Base-by-base conservation (phyloP, 352 stramenopile genomes). In the Globisporangium barbulae region DNA sequence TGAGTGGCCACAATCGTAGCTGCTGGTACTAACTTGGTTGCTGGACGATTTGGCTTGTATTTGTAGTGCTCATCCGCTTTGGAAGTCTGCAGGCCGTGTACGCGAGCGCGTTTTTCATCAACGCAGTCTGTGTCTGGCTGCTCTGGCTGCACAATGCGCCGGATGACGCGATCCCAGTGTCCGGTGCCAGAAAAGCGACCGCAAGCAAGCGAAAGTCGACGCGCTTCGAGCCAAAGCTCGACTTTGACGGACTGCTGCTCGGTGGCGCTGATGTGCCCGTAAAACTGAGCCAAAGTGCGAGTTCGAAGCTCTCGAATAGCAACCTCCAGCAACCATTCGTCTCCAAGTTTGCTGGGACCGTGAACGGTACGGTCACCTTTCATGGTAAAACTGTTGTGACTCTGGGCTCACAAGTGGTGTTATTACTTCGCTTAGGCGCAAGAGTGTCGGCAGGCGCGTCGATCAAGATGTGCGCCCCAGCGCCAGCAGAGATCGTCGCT, bases 361-460 rank as follows among this genome's bases (percentile, higher is more conserved):
- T 63, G 17, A n/a, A 63, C 17, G 62, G 62, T 63, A 48, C 30
- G 21, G 21, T 4, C 9, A 28, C 30, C 2, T 19, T n/a, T 3
- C 13, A 5, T n/a, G 13, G 13, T 13, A 19, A 42, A 17, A 13
- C 0, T 41, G 5, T 12, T 61, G 33, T 22, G 15, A n/a, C 54
- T 25, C 8, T 12, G 15, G n/a, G 17, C 31, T 55, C 8, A 47
- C 44, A 30, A 39, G 42, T 60, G 8, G 35, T 50, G 35, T 7
- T 60, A 17, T n/a, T 10, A 48, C 22, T 33, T n/a, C 3, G 28
- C 9, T 13, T 59, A 75, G 75, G 75, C 9, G 60, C 70, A 21
- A 85, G 75, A 56, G 77, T 61, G 25, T 71, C 73, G 8, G 84
- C 84, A 13, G 84, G 82, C 2, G 68, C 74, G 4, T 93, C 84